Base-by-base conservation (phyloP, 495 filamentous ascomycete genomes). In the Neurospora pannonica region DNA sequence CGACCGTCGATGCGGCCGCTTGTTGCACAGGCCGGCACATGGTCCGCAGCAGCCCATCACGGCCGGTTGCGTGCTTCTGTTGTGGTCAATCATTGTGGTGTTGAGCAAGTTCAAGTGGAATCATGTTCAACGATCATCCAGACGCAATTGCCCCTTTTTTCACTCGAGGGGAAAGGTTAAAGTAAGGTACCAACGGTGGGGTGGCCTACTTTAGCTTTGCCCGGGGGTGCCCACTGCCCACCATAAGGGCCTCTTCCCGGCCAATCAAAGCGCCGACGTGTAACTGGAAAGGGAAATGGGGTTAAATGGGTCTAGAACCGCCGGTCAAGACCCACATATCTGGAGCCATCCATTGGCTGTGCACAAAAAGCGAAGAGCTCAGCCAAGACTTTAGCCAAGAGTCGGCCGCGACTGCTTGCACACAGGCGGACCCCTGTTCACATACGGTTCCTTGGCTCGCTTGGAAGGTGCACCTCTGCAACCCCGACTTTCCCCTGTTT, bases 191-290 rank as follows among this genome's bases (percentile, higher is more conserved):
- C 28, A 67, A 24, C 24, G 54, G 54, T 67, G 54, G 54, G 54
- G 54, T 19, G 54, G 5, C 28, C 28, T 19, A 67, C 24, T 34
- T 67, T 67, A 62, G 54, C 24, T 31, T 21, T 28, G 24, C 11
- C 48, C 24, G 24, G 48, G 24, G 48, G 2, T 60, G 2, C 54
- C 48, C 54, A 62, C 54, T 60, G 2, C 54, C 48, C 54, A 62
- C 54, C 54, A n/a, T 24, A 43, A 72, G 4, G 4, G 31, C 31
- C 21, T 37, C 7, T n/a, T n/a, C 34, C 24, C 24, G 60, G 71
- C 76, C 76, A 77, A 77, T 77, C 71, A 77, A 13, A 38, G 24
- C 70, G 17, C 28, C 9, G 48, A 36, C 70, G 62, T 71, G 40
- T 43, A 37, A 34, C 76, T 73, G 13, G 72, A 75, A 74, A 74